Evolutionary conservation across 306 rosid species (phyloP).

Genomic region (Cicer chorassanicum): DNA sequence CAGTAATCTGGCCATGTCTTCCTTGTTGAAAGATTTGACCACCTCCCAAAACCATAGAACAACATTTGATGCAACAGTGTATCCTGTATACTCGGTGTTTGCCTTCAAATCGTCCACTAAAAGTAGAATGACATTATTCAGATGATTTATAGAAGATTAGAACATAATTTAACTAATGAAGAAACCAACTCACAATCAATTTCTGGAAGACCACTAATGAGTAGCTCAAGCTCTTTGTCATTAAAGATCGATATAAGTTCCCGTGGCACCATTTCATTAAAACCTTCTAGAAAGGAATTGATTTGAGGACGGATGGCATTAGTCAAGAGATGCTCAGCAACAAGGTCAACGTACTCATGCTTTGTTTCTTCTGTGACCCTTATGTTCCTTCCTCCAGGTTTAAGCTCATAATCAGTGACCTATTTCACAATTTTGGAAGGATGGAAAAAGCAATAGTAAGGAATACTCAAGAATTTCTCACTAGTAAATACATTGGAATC

Average conservation of each 20-base stretch:
- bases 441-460: slow-evolving; percentile 40
- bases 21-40: slow-evolving; percentile 80
- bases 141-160: slow-evolving; percentile 33
- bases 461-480: slow-evolving; percentile 25
- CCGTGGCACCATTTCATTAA: slow-evolving; percentile 75
- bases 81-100: slow-evolving; percentile 87
- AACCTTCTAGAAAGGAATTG: slow-evolving; percentile 87
- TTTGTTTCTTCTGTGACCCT: slow-evolving; percentile 97
- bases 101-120: slow-evolving; percentile 96
- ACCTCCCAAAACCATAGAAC: slow-evolving; percentile 98
- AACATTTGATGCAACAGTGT: slow-evolving; percentile 84
- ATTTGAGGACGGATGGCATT: slow-evolving; percentile 98
- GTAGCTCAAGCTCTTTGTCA: slow-evolving; percentile 97
- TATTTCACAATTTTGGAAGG: slow-evolving; percentile 43
- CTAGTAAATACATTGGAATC: slow-evolving; percentile 21
- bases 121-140: slow-evolving; percentile 51
- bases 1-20: slow-evolving; percentile 97
- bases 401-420: slow-evolving; percentile 99
- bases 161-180: slow-evolving; percentile 18
- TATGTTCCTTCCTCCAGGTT: slow-evolving; percentile 98
- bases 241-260: slow-evolving; percentile 91
- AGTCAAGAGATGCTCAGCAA: slow-evolving; percentile 92
- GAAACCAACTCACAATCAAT: slow-evolving; percentile 79
- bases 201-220: slow-evolving; percentile 99
- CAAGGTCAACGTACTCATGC: slow-evolving; percentile 98